Evolutionary conservation across 768 basidiomycete genomes (phyloP).

Genomic region (Naganishia vaughanmartiniae): DNA sequence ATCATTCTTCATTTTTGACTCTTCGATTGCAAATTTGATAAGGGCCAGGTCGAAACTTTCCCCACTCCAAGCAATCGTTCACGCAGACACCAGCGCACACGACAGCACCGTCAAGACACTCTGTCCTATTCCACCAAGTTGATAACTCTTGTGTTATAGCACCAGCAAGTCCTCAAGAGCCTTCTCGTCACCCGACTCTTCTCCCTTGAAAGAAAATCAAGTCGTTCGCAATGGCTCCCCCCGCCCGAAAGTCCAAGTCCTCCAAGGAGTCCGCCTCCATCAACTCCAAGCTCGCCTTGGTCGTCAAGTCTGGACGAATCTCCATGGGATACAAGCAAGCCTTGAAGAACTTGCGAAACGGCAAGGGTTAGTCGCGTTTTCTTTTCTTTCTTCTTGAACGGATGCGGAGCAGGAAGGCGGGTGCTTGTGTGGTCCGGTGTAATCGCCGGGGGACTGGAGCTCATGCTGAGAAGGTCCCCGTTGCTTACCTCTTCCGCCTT

Average conservation of each 20-base stretch:
- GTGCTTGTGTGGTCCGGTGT: conserved; percentile 1
- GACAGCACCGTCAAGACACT: conserved; percentile 1
- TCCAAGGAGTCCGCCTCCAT: conserved; percentile 92
- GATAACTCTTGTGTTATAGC: background rate
- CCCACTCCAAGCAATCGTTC: background rate
- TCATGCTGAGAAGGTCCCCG: conserved; percentile 99
- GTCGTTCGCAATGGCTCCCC: conserved; percentile 65
- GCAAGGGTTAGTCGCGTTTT: conserved; percentile 73
- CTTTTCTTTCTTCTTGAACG: background rate
- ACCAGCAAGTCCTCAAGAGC: conserved; percentile 24
- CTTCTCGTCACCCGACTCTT: conserved; percentile 19
- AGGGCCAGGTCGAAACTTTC: background rate
- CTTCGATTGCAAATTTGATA: background rate
- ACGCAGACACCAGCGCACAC: background rate
- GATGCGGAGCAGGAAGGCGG: background rate
- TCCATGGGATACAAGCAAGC: conserved; percentile 95
- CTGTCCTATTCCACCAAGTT: background rate
- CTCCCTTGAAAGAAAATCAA: background rate
- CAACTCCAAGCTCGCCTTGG: conserved; percentile 79
- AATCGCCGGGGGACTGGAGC: conserved; percentile 76
- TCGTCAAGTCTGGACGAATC: conserved; percentile 95
- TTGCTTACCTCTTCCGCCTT: conserved; percentile 58
- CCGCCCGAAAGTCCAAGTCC: conserved; percentile 91
- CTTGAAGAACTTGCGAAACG: conserved; percentile 94
- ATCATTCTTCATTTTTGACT: background rate